Evolutionary conservation across 2,329 filamentous ascomycete genomes (phyloP), one percentile per base, ranked within the genome.

Genomic region (Talaromyces sp.): DNA sequence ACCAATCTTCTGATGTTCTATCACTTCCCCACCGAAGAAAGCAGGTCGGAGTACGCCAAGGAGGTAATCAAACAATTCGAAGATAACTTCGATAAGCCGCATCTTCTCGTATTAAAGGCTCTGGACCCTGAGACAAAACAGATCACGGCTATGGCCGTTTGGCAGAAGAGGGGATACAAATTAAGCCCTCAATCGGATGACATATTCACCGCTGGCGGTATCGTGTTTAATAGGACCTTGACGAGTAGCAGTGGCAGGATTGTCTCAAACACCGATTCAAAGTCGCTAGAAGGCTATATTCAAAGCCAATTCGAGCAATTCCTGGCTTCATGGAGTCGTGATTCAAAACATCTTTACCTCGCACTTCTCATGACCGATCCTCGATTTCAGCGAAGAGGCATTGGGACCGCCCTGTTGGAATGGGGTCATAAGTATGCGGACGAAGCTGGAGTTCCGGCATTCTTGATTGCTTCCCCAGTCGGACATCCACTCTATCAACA

Each of bases 1-100:
- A 43, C 56, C 22, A 19, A 33, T 59, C 37, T 59, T n/a, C 19
- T 59, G 9, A 59, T 59, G 56, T 59, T 59, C 37, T 59, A 59
- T 45, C 37, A 45, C 24, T 59, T 59, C 13, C 56, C 56, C 39
- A 59, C 56, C 6, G 56, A 59, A 33, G 56, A 59, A 39, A 45
- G 39, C 37, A 59, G 39, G 19, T 41, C 56, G 37, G 27, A 59
- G 37, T 45, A 43, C 22, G 56, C 56, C 19, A 45, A 45, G 27
- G n/a, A 59, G 31, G 39, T 31, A 33, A 59, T 45, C 35, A 43
- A 43, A 45, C 33, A 41, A 45, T 33, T 59, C 7, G 22, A 59
- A n/a, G 39, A 59, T n/a, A 31, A 45, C 27, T 59, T 59, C 19
- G 56, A 33, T 45, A 31, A 45, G 9, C 56, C 56, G 13, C 35